Percentiles rank a stretch among this genome's conserved stretches.
Conservation (phyloP, 768 basidiomycete species). For the Boletus sp. region DNA sequence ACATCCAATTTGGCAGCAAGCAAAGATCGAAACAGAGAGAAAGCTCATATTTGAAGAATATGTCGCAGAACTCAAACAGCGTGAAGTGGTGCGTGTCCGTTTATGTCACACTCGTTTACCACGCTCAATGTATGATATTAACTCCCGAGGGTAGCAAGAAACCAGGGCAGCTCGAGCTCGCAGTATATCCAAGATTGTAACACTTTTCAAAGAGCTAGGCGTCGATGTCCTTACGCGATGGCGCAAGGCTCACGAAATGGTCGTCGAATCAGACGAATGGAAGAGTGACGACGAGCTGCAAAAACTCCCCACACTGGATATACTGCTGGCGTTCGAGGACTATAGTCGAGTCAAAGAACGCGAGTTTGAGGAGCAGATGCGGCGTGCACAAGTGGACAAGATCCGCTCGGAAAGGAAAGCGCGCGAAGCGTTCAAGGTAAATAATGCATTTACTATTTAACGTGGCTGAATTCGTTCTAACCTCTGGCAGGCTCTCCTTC, state of each 20-base stretch:
- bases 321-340: constrained; percentile 91
- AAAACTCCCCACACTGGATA: constrained; percentile 85
- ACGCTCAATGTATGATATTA: constrained; percentile 6
- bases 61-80: constrained; percentile 77
- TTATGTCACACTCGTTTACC: neutral
- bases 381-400: constrained; percentile 78
- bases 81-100: constrained; percentile 72
- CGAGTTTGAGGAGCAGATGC: constrained; percentile 86
- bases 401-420: constrained; percentile 84
- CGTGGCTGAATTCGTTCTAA: neutral
- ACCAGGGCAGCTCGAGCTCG: constrained; percentile 72
- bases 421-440: constrained; percentile 85
- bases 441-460: neutral
- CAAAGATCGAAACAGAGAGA: constrained; percentile 81
- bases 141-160: constrained; percentile 57
- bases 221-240: constrained; percentile 95
- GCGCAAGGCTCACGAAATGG: constrained; percentile 76
- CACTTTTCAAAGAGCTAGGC: constrained; percentile 81
- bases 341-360: constrained; percentile 87
- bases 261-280: constrained; percentile 80
- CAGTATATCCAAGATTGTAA: constrained; percentile 79
- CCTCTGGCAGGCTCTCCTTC: constrained; percentile 57
- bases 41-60: constrained; percentile 91
- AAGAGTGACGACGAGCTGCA: constrained; percentile 71
- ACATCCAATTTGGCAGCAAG: constrained; percentile 91